These are phyloP conservation scores for Epichloe festucae DNA, from an alignment of 2,329 filamentous ascomycete species.

Conservation along the genomic window DNA sequence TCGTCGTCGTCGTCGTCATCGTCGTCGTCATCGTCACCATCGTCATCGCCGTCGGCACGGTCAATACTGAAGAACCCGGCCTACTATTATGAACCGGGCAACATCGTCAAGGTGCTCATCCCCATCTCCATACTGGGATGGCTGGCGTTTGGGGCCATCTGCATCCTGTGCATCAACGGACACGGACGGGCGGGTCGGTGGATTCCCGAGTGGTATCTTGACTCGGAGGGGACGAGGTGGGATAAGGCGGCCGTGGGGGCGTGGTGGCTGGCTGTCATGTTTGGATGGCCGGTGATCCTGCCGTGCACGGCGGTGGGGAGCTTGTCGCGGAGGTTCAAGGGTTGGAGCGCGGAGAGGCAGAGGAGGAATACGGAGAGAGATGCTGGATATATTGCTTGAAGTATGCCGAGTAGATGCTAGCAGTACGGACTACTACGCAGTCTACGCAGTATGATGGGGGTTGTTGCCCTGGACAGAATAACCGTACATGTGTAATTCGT, in stretches of 20 bases:
- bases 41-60: background rate
- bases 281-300: conserved; percentile 44
- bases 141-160: conserved; percentile 19
- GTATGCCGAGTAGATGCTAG: background rate
- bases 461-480: background rate
- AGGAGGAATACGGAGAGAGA: conserved; percentile 32
- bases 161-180: conserved; percentile 19
- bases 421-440: background rate
- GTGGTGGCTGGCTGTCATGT: conserved; percentile 18
- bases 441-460: background rate
- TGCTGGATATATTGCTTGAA: background rate
- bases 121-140: conserved; percentile 16
- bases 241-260: conserved; percentile 12
- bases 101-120: conserved; percentile 8
- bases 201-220: conserved; percentile 22
- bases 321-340: conserved; percentile 45
- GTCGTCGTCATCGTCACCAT: background rate
- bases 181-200: conserved; percentile 16
- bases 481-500: too few species aligned
- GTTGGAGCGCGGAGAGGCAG: conserved; percentile 18
- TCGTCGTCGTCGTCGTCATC: background rate
- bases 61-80: background rate
- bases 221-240: conserved; percentile 10
- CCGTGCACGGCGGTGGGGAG: conserved; percentile 62
- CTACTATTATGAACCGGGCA: background rate